Evolutionary conservation across 441 rosid genomes (phyloP).

Genomic region (Pelargonium cotyledonis): DNA sequence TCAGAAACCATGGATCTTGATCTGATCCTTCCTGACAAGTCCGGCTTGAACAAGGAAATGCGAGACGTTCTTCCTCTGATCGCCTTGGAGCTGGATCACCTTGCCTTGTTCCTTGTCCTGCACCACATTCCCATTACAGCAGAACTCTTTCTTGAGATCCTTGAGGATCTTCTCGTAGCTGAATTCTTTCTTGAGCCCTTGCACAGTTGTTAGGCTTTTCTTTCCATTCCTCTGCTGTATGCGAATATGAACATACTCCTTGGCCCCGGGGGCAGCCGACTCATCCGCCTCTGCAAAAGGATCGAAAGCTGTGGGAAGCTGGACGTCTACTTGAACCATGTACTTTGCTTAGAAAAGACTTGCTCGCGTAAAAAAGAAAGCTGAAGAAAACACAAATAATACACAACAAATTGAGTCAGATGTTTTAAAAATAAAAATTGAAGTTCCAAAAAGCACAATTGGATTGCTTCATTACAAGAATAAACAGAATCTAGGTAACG

Average conservation of each 20-base stretch:
- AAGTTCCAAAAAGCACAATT: too few species aligned
- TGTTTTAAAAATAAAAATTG: too few species aligned
- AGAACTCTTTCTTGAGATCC: slow-evolving; percentile 89
- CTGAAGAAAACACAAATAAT: too few species aligned
- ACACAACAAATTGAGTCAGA: too few species aligned
- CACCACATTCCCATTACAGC: slow-evolving; percentile 95
- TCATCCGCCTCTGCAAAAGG: slow-evolving; percentile 87
- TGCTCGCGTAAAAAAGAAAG: neutral
- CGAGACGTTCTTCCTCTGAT: slow-evolving; percentile 70
- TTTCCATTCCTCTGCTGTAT: slow-evolving; percentile 83
- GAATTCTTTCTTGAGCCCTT: slow-evolving; percentile 82
- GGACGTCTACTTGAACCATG: slow-evolving; percentile 45
- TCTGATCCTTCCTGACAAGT: slow-evolving; percentile 84
- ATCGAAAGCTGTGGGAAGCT: slow-evolving; percentile 47
- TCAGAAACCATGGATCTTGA: slow-evolving; percentile 93
- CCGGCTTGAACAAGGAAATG: slow-evolving; percentile 75
- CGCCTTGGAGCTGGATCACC: slow-evolving; percentile 90
- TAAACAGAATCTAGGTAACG: too few species aligned
- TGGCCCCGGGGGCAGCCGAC: slow-evolving; percentile 65
- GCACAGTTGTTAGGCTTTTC: slow-evolving; percentile 92
- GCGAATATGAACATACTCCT: slow-evolving; percentile 84
- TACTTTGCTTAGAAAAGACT: slow-evolving; percentile 23
- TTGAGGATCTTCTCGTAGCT: slow-evolving; percentile 83
- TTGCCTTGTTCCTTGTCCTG: slow-evolving; percentile 83
- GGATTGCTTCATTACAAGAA: too few species aligned